phyloP scores from a whole-genome alignment of 306 rosid genomes.

The Prinsepia uniflora region DNA sequence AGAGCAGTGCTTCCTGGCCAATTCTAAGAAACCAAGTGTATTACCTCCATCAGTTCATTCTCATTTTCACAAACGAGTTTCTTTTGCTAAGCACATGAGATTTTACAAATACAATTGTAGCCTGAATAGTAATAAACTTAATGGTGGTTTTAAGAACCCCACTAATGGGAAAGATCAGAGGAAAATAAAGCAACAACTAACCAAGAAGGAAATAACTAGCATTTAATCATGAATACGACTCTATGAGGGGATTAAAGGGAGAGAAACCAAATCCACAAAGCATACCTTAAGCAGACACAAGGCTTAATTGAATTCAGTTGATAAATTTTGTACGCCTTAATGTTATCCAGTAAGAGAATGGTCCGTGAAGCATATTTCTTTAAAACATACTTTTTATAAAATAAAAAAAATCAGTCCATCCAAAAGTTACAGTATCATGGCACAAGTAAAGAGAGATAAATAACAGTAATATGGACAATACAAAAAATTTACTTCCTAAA shows the following conservation, averaged over 20 bases:
- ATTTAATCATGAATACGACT: not conserved
- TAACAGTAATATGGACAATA: not conserved
- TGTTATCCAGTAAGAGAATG: not conserved
- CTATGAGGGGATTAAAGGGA: not conserved
- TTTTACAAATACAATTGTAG: constrained; percentile 1
- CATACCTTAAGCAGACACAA: not conserved
- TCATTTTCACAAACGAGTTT: not conserved
- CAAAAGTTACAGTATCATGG: not conserved
- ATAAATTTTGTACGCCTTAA: not conserved
- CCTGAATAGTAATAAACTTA: not conserved
- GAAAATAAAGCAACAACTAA: not conserved
- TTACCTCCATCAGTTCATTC: constrained; percentile 21
- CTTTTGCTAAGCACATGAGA: constrained; percentile 6
- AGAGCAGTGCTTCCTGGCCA: constrained; percentile 80
- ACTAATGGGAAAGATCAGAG: not conserved
- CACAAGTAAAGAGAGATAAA: not conserved
- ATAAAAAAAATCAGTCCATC: not conserved
- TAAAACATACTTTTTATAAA: not conserved
- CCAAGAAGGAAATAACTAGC: constrained; percentile 11
- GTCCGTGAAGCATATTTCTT: not conserved
- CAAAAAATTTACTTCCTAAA: not conserved
- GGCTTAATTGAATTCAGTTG: not conserved
- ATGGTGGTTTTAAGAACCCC: not conserved
- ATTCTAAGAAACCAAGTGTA: constrained; percentile 48
- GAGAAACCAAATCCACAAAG: not conserved